Evolutionary conservation across 371 early-diverging fungal genomes (phyloP).

Genomic region (Mucor racemosus): DNA sequence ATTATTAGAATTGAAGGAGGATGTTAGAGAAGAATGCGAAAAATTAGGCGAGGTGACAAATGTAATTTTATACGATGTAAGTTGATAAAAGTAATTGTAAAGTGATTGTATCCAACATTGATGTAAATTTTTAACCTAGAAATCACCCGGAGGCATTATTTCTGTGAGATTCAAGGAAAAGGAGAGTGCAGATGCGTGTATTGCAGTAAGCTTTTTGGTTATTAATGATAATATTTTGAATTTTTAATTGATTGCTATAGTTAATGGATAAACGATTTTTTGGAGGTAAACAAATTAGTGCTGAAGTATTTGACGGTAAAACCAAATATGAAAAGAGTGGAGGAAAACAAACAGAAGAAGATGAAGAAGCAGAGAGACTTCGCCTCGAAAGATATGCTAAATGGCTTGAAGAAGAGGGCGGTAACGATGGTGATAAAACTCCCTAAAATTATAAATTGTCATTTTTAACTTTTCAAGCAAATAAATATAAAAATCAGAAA

Average conservation of each 20-base stretch:
- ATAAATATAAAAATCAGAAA: no score
- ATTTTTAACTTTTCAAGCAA: no score
- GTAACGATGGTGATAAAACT: constrained; percentile 32
- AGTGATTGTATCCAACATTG: neutral
- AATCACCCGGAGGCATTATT: constrained; percentile 86
- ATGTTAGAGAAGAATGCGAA: constrained; percentile 92
- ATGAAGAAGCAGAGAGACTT: constrained; percentile 71
- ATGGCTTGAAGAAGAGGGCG: constrained; percentile 74
- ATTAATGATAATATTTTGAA: neutral
- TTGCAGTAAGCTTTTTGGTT: constrained; percentile 56
- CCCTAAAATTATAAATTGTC: constrained; percentile 5
- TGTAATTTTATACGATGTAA: constrained; percentile 85
- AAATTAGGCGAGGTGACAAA: constrained; percentile 93
- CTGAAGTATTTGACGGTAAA: constrained; percentile 84
- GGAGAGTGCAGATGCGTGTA: constrained; percentile 80
- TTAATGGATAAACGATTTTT: constrained; percentile 92
- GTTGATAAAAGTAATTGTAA: constrained; percentile 20
- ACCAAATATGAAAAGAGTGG: constrained; percentile 63
- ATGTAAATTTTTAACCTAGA: constrained; percentile 39
- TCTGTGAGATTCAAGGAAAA: constrained; percentile 87
- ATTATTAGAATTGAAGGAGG: constrained; percentile 89
- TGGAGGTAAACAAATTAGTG: constrained; percentile 82
- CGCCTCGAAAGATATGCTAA: constrained; percentile 80
- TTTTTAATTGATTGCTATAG: constrained; percentile 39
- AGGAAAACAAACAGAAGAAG: constrained; percentile 56